A percentile compares a stretch with the other conserved stretches of the same genome.
Conservation (phyloP, 148 eudicot genomes). For the Cornus suecica region DNA sequence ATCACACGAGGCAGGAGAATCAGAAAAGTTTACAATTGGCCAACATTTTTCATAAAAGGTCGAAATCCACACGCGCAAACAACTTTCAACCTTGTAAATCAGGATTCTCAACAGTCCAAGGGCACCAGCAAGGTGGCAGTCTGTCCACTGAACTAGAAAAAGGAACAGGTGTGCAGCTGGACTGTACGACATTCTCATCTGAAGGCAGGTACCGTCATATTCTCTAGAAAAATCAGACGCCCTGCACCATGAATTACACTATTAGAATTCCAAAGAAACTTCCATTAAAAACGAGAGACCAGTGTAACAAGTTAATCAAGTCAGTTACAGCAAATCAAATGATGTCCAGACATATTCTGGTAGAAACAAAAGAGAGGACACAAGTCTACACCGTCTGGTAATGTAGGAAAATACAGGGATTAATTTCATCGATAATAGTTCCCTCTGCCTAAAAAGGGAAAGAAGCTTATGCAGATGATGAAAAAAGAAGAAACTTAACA, state of each 20-base stretch:
- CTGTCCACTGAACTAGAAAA: slow-evolving; percentile 96
- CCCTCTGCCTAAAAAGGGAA: neutral
- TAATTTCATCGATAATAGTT: neutral
- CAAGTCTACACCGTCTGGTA: neutral
- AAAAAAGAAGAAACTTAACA: neutral
- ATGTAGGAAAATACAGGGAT: neutral
- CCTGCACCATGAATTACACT: slow-evolving; percentile 30
- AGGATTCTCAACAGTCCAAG: slow-evolving; percentile 82
- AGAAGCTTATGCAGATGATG: neutral
- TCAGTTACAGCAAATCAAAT: neutral
- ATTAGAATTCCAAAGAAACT: neutral
- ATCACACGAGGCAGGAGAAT: slow-evolving; percentile 11
- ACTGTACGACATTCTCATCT: slow-evolving; percentile 97
- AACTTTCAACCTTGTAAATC: slow-evolving; percentile 69
- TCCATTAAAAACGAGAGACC: neutral
- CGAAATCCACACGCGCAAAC: neutral
- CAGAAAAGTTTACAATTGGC: neutral
- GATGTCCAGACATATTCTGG: neutral
- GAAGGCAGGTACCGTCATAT: slow-evolving; percentile 91
- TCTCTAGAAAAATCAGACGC: slow-evolving; percentile 89
- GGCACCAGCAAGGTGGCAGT: slow-evolving; percentile 91
- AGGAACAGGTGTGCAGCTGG: slow-evolving; percentile 97
- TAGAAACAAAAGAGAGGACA: neutral
- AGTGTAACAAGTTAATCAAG: slow-evolving; percentile 6
- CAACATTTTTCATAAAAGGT: neutral